Base-by-base conservation (phyloP, 2,329 filamentous ascomycete genomes). In the Verticillium albo-atrum region DNA sequence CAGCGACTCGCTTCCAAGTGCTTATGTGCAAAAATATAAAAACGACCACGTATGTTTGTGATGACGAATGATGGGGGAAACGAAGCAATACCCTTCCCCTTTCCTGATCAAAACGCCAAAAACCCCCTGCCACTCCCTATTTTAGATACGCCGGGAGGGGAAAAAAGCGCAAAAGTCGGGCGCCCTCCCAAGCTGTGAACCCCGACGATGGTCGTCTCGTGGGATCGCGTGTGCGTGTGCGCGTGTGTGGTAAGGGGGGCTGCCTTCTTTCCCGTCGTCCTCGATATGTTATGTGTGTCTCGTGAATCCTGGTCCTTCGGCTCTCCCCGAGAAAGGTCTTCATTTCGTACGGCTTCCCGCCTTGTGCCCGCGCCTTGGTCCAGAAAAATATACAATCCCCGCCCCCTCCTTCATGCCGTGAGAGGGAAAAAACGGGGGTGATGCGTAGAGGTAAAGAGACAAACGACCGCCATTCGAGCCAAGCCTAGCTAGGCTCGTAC, bases 21-120 rank as follows among this genome's bases (percentile, higher is more conserved):
- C 77, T 75, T 77, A 78, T 55, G 34, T 52, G 37, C 32, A 55
- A 37, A 51, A 30, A 25, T 27, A 55, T 25, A 37, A 61, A 37
- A 50, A 27, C 35, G n/a, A 50, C 42, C 35, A 37, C 17, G 35
- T 37, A 23, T 50, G 20, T 50, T 9, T 32, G 20, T 50, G 42
- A 50, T 23, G 54, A 47, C 32, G 28, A 51, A 34, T 10, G 34
- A 58, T 6, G 52, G n/a, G n/a, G n/a, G 28, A 55, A 58, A 50
- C 35, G 35, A 55, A 55, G 58, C n/a, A 51, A 53, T 51, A 25
- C 42, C 42, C n/a, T 50, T 37, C 34, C 14, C 14, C 34, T 17
- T 37, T 37, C 42, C 42, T 20, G 42, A 50, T 50, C 30, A 57
- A 42, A 57, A 37, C 27, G 30, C 51, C 56, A 32, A 58, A 20